Base-by-base conservation (phyloP, 345 rosid species). In the Citrus unshiu region DNA sequence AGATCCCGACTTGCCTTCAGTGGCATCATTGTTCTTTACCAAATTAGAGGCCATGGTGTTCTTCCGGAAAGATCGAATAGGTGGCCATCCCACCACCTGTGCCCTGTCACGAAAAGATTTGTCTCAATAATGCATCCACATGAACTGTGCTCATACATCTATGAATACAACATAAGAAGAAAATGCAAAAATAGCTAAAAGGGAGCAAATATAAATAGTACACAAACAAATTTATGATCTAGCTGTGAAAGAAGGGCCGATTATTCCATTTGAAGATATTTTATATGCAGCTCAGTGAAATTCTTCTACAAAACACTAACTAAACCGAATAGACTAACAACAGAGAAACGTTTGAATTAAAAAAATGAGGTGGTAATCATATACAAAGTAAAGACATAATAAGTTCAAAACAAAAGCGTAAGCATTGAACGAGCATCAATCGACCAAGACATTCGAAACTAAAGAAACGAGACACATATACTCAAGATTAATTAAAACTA, bases 11-110 rank as follows among this genome's bases (percentile, higher is more conserved):
- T 84, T 88, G 14, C 81, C 84, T 72, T 86, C 90, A 10, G 67
- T 76, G 22, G 83, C 93, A 46, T 85, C 91, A 54, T 58, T 73
- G 77, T 77, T 85, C 87, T 90, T 90, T 56, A 79, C 75, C 74
- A 59, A 68, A 60, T 84, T 85, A 54, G 82, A 82, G 77, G 82
- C 87, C 93, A 87, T 87, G 24, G 80, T 79, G 83, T 87, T 87
- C 87, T 87, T 90, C 77, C 93, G 84, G 74, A 85, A 87, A 3
- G 91, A 85, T 51, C 90, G 80, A 70, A 90, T 83, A 9, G 93
- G 93, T 39, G 93, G 93, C 93, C 93, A 90, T 54, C 93, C 93
- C 24, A 88, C 93, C 73, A 86, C 91, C 74, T 87, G 91, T 75
- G 93, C 89, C 82, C 91, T 90, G 87, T 81, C 39, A 32, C 68